Evolutionary conservation across 495 filamentous ascomycete genomes (phyloP).

Genomic region (Aspergillus haitiensis): DNA sequence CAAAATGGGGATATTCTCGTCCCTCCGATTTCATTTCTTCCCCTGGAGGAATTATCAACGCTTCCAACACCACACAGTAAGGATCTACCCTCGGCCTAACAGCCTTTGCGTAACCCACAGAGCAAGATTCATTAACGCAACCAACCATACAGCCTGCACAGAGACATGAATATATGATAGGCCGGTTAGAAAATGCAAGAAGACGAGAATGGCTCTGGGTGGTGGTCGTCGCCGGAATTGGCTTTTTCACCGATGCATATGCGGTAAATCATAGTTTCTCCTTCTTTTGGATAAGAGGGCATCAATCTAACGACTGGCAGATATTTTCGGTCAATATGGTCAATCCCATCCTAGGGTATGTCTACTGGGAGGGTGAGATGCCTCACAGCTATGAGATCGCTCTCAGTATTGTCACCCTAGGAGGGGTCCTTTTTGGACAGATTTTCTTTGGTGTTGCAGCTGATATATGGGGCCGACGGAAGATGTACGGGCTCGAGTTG

Average conservation of each 20-base stretch:
- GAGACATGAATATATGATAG: constrained; percentile 18
- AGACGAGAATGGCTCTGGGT: constrained; percentile 31
- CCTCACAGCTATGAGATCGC: constrained; percentile 24
- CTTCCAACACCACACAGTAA: constrained; percentile 16
- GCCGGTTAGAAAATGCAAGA: constrained; percentile 19
- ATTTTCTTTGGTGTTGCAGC: constrained; percentile 55
- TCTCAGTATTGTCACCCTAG: constrained; percentile 53
- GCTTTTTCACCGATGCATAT: constrained; percentile 62
- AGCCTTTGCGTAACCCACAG: neutral
- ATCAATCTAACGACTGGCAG: constrained; percentile 3
- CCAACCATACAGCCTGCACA: constrained; percentile 8
- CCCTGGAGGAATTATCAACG: constrained; percentile 19
- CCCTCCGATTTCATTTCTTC: constrained; percentile 6
- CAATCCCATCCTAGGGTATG: constrained; percentile 50
- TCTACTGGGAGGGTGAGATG: constrained; percentile 46
- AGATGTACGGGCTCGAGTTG: constrained; percentile 58
- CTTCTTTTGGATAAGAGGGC: neutral
- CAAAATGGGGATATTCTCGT: too few species aligned
- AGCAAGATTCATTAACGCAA: neutral
- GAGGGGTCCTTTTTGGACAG: constrained; percentile 55
- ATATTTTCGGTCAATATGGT: constrained; percentile 58
- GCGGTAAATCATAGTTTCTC: constrained; percentile 25
- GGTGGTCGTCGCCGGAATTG: constrained; percentile 55
- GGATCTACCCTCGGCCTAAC: neutral
- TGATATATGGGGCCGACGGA: constrained; percentile 54